Evolutionary conservation across 129 eudicot species (phyloP).

Genomic region (Arctium lappa): DNA sequence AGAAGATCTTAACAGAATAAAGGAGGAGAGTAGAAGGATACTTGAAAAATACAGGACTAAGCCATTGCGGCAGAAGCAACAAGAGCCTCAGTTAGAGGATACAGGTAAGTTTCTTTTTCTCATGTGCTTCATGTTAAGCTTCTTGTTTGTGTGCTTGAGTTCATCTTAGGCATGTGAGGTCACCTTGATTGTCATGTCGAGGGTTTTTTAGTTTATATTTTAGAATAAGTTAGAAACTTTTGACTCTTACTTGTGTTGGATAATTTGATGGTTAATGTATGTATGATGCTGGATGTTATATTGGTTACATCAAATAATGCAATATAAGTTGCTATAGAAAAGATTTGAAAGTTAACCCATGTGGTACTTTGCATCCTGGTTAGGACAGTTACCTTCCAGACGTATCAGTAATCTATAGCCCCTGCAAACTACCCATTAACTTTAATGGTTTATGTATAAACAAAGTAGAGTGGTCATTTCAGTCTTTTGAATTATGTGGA

Average conservation of each 20-base stretch:
- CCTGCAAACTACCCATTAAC: not conserved
- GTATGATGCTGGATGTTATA: too few species aligned
- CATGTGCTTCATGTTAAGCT: not conserved
- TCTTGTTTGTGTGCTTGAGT: constrained; percentile 10
- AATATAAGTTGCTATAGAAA: too few species aligned
- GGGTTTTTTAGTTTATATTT: not conserved
- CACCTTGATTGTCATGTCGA: not conserved
- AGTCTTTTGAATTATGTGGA: not conserved
- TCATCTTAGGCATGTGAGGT: not conserved
- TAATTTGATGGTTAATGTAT: not conserved
- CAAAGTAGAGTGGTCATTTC: not conserved
- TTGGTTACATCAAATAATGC: too few species aligned
- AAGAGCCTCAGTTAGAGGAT: constrained; percentile 28
- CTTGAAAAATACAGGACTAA: constrained; percentile 79
- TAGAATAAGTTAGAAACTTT: not conserved
- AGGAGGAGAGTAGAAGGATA: constrained; percentile 95
- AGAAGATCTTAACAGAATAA: constrained; percentile 81
- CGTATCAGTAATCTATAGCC: not conserved
- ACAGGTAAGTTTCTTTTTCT: constrained; percentile 18
- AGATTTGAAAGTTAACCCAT: too few species aligned
- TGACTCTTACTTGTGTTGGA: not conserved
- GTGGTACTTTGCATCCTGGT: too few species aligned
- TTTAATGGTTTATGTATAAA: not conserved
- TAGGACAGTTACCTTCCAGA: not conserved
- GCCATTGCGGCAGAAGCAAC: constrained; percentile 37